A percentile compares a stretch with the other conserved stretches of the same genome.
Conservation (phyloP, 495 filamentous ascomycete genomes). For the Penicillium coprophilum region DNA sequence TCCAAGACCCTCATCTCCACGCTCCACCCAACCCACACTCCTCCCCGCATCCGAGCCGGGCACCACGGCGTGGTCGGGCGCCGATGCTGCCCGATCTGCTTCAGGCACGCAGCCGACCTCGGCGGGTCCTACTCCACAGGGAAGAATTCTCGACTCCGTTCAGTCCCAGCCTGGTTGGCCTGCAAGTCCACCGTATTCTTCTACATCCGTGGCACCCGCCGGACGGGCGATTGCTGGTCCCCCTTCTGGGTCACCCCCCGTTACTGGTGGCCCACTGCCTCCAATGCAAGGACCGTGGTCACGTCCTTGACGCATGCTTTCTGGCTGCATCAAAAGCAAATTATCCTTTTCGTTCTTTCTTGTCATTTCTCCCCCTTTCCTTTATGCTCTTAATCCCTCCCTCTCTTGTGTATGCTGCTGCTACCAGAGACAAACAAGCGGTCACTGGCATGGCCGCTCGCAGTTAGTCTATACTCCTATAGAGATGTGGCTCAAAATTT, state of each 20-base stretch:
- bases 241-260: slow-evolving; percentile 14
- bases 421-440: slow-evolving; percentile 6
- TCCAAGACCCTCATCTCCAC: slow-evolving; percentile 46
- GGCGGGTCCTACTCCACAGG: slow-evolving; percentile 1
- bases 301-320: slow-evolving; percentile 10
- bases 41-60: slow-evolving; percentile 11
- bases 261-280: slow-evolving; percentile 23
- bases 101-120: slow-evolving; percentile 6
- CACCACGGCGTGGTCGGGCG: slow-evolving; percentile 14
- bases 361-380: slow-evolving; percentile 9
- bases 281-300: slow-evolving; percentile 28
- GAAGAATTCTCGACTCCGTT: slow-evolving; percentile 15
- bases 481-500: slow-evolving; percentile 4
- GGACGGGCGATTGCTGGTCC: slow-evolving; percentile 10
- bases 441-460: slow-evolving; percentile 26
- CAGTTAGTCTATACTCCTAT: slow-evolving; percentile 9
- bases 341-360: background rate
- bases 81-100: slow-evolving; percentile 10
- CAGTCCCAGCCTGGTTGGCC: slow-evolving; percentile 22
- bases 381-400: slow-evolving; percentile 7
- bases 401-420: background rate
- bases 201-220: slow-evolving; percentile 7
- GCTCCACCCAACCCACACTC: slow-evolving; percentile 7
- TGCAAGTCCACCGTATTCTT: slow-evolving; percentile 24
- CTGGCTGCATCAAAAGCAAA: background rate